phyloP scores from a whole-genome alignment of 2,329 filamentous ascomycete genomes.

The Septoria linicola region DNA sequence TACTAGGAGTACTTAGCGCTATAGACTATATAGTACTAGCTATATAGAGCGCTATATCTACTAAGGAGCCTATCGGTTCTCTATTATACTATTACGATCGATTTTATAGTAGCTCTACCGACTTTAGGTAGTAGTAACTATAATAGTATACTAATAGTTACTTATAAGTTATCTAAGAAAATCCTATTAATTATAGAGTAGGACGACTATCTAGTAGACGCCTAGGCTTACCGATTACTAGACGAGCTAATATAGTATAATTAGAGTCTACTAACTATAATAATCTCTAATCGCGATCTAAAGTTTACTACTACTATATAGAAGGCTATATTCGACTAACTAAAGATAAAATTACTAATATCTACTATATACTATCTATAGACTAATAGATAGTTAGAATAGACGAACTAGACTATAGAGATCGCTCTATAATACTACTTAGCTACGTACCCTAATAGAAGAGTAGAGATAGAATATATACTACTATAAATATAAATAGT shows the following conservation, averaged over 20 bases:
- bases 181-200: constrained; percentile 1
- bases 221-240: constrained; percentile 4
- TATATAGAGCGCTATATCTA: background rate
- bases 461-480: background rate
- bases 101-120: constrained; percentile 1
- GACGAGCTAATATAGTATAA: background rate
- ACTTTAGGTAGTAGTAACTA: background rate
- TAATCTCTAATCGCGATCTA: constrained; percentile 9
- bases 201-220: background rate
- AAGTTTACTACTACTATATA: constrained; percentile 7
- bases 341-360: constrained; percentile 3
- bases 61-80: background rate
- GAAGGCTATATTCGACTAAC: background rate
- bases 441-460: background rate
- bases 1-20: background rate
- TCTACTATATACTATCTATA: constrained; percentile 10
- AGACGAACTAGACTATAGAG: constrained; percentile 11
- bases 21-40: background rate
- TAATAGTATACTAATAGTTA: background rate
- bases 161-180: constrained; percentile 1
- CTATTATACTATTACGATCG: background rate
- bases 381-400: constrained; percentile 3
- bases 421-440: constrained; percentile 11
- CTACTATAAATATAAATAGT: background rate
- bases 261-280: constrained; percentile 2